Evolutionary conservation across 139 green algal genomes (phyloP), one percentile per base, ranked within the genome.

Genomic region (Chlorella sorokiniana): DNA sequence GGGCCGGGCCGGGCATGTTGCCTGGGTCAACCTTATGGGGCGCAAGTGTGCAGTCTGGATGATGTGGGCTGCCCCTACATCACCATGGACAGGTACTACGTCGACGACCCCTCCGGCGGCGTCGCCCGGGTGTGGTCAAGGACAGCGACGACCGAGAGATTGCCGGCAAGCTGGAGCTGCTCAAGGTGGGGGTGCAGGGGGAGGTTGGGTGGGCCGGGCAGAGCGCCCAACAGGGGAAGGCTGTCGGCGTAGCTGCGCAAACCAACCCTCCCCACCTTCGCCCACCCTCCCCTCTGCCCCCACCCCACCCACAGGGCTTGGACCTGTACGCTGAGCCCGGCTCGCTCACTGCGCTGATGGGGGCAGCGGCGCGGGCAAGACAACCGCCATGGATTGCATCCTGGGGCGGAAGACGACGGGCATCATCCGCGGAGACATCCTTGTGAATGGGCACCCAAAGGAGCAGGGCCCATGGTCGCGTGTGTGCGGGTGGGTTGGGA

Each of bases 401-500:
- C 89, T 91, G 25, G 90, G 92, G 5, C 84, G 93, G 68, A 96
- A 96, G 88, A 96, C 93, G 0, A 82, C 90, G 61, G 93, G 93
- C 29, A 33, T 86, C 4, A 91, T 95, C 62, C 79, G 85, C 1
- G 92, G 92, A 1, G 86, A 93, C 41, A 94, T 95, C 69, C 83
- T 93, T 9, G 85, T 91, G 16, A 72, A 72, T 22, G 37, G 76
- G 9, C 86, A 92, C 73, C 89, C 90, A 48, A 93, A 94, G 84
- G 81, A 92, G 25, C 93, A 96, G 85, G 69, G 25, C 18, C 87
- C 84, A 23, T 97, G 93, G 87, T 85, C 86, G 0, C 79, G 93
- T 4, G 87, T 93, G 41, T 86, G 93, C 42, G 91, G 91, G 56
- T 94, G 86, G 75, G 81, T 90, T 4, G 84, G 81, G 48, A 16